Evolutionary conservation across 495 filamentous ascomycete genomes (phyloP).

Genomic region (Cudoniella acicularis): DNA sequence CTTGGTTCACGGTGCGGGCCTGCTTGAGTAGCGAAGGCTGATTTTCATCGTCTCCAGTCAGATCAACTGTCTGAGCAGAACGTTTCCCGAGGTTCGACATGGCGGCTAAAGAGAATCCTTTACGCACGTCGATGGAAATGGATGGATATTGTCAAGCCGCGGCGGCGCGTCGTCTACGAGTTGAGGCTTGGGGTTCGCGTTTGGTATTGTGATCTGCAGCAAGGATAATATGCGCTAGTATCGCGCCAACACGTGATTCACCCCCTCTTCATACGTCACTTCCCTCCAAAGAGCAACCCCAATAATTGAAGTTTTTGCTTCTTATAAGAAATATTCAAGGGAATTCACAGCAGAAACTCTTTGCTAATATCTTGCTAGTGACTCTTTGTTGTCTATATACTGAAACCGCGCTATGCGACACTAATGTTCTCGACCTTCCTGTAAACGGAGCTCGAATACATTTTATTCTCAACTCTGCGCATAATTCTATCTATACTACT

Average conservation of each 20-base stretch:
- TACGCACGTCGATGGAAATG: background rate
- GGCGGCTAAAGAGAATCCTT: background rate
- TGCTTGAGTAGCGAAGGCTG: conserved; percentile 10
- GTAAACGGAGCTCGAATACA: too few species aligned
- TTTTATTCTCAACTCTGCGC: too few species aligned
- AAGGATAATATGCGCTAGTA: background rate
- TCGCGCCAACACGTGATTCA: background rate
- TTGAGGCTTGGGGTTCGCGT: background rate
- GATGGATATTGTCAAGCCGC: background rate
- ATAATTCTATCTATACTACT: too few species aligned
- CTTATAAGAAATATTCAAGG: too few species aligned
- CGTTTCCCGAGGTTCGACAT: conserved; percentile 21
- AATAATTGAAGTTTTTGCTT: too few species aligned
- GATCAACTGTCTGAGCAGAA: conserved; percentile 1
- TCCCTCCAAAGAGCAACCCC: too few species aligned
- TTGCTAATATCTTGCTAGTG: too few species aligned
- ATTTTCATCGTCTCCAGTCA: conserved; percentile 21
- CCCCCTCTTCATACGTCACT: too few species aligned
- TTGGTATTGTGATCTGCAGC: background rate
- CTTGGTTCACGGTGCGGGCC: conserved; percentile 3
- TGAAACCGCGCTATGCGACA: too few species aligned
- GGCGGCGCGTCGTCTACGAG: background rate
- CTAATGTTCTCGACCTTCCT: too few species aligned
- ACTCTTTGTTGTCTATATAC: too few species aligned
- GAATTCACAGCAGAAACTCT: too few species aligned